Percentiles rank a stretch among this genome's conserved stretches.
These are phyloP conservation scores for Teratosphaeria pseudoeucalypti DNA, from an alignment of 2,329 filamentous ascomycete species.

Conservation along the genomic window DNA sequence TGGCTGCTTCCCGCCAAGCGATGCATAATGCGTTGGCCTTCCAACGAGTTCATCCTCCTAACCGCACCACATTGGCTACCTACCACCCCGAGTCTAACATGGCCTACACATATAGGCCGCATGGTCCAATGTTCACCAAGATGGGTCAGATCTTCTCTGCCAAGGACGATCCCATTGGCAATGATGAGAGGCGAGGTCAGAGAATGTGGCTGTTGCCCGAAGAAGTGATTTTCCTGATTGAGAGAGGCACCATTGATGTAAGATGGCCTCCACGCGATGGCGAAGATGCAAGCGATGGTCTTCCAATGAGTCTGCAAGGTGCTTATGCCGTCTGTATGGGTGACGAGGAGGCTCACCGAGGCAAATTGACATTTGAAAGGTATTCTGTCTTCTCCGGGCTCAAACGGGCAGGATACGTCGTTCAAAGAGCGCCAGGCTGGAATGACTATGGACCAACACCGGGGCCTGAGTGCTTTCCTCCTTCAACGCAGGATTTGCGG, in stretches of 20 bases:
- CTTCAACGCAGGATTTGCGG: slow-evolving; percentile 3
- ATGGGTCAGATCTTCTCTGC: slow-evolving; percentile 58
- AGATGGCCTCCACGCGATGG: slow-evolving; percentile 55
- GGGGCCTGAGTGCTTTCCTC: slow-evolving; percentile 15
- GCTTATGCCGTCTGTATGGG: slow-evolving; percentile 81
- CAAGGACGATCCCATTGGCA: slow-evolving; percentile 35
- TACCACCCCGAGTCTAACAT: slow-evolving; percentile 57
- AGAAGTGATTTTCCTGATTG: slow-evolving; percentile 80
- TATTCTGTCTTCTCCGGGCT: slow-evolving; percentile 83
- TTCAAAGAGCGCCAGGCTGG: slow-evolving; percentile 56
- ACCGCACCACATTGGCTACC: slow-evolving; percentile 56
- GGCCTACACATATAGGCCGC: slow-evolving; percentile 58
- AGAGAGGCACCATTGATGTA: slow-evolving; percentile 77
- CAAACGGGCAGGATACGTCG: slow-evolving; percentile 70
- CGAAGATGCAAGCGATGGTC: slow-evolving; percentile 45
- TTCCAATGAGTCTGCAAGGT: slow-evolving; percentile 85
- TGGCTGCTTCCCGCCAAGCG: slow-evolving; percentile 71
- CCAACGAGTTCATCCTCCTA: slow-evolving; percentile 62
- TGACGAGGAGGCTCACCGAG: slow-evolving; percentile 43
- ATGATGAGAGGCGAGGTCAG: slow-evolving; percentile 18
- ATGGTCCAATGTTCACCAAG: slow-evolving; percentile 61
- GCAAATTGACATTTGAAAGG: slow-evolving; percentile 57
- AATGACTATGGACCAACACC: slow-evolving; percentile 11
- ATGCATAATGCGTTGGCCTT: slow-evolving; percentile 81
- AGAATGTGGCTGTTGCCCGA: slow-evolving; percentile 75